A percentile compares a stretch with the other conserved stretches of the same genome.
Conservation (phyloP, 805 yeast species). For the Henningerozyma blattae region DNA sequence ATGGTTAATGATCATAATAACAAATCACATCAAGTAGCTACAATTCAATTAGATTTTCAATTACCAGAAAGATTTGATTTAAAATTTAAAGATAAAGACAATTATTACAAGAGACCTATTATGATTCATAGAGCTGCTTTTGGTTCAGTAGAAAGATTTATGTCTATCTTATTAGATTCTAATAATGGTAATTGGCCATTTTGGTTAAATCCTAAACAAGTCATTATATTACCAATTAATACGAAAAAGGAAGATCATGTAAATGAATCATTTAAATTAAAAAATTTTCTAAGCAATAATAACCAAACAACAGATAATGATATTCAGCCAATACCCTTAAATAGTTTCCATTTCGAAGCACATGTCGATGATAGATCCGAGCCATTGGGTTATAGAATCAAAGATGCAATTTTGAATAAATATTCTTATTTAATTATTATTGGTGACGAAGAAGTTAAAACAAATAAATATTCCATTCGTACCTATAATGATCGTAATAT, state of each 20-base stretch:
- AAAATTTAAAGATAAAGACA: slow-evolving; percentile 46
- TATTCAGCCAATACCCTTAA: slow-evolving; percentile 39
- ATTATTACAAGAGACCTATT: slow-evolving; percentile 58
- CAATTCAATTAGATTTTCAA: slow-evolving; percentile 91
- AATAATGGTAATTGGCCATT: slow-evolving; percentile 94
- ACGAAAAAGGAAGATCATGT: slow-evolving; percentile 35
- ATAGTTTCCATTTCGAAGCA: slow-evolving; percentile 51
- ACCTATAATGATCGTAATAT: slow-evolving; percentile 38
- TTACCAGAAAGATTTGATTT: slow-evolving; percentile 76
- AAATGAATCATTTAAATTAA: slow-evolving; percentile 40
- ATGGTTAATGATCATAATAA: slow-evolving; percentile 67
- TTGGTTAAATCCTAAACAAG: slow-evolving; percentile 92
- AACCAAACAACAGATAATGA: slow-evolving; percentile 18
- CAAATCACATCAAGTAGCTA: slow-evolving; percentile 87
- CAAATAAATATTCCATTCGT: slow-evolving; percentile 52
- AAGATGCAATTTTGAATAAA: slow-evolving; percentile 63
- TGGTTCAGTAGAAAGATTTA: slow-evolving; percentile 87
- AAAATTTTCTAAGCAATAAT: slow-evolving; percentile 37
- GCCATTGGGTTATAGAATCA: slow-evolving; percentile 69
- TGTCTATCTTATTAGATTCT: slow-evolving; percentile 84
- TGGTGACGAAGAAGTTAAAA: slow-evolving; percentile 72
- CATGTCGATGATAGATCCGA: slow-evolving; percentile 68
- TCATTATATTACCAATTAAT: slow-evolving; percentile 69
- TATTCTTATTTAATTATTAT: slow-evolving; percentile 73
- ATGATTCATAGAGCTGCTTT: slow-evolving; percentile 92